Evolutionary conservation across 768 basidiomycete genomes (phyloP), one percentile per base, ranked within the genome.

Genomic region (Porphyrellus cyaneotinctus): DNA sequence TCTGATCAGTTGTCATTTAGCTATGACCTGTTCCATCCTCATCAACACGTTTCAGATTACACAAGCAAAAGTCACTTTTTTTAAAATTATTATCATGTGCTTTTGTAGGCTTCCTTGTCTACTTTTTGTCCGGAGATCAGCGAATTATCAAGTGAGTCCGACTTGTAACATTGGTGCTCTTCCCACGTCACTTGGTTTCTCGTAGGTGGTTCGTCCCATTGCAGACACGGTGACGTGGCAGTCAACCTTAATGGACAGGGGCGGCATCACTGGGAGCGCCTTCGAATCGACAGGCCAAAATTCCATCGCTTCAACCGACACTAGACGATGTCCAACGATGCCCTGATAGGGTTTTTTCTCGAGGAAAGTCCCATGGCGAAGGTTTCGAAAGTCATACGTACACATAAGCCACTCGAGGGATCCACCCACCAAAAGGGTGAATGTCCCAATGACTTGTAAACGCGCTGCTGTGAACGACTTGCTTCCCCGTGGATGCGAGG

Each of bases 161-260:
- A 33, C 12, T 15, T 10, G 11, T 33, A 30, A 4, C n/a, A 5
- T 17, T 39, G 18, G 6, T 10, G 10, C 24, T n/a, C 48, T 42
- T 49, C 48, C 13, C 48, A 49, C 48, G 30, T 26, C 14, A 6
- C 23, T 12, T 7, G 9, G 22, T 6, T 35, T 36, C 52, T 23
- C n/a, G 26, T 47, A 20, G 17, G 32, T 33, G 15, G 28, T 42
- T 47, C 12, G 12, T 28, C 23, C 23, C 39, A 49, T 31, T 12
- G 26, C 31, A 45, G 24, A 43, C 20, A 4, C 32, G 13, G 32
- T 42, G 58, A 62, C 60, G 48, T 62, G 59, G 56, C 59, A 58
- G 33, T 17, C 46, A 35, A 20, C 41, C 23, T 30, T 24, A 52
- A 39, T 23, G 24, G 18, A 13, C 26, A 30, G 15, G 12, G 38